These are phyloP conservation scores for Millerago galiae DNA, from an alignment of 805 yeast genomes.

Conservation along the genomic window DNA sequence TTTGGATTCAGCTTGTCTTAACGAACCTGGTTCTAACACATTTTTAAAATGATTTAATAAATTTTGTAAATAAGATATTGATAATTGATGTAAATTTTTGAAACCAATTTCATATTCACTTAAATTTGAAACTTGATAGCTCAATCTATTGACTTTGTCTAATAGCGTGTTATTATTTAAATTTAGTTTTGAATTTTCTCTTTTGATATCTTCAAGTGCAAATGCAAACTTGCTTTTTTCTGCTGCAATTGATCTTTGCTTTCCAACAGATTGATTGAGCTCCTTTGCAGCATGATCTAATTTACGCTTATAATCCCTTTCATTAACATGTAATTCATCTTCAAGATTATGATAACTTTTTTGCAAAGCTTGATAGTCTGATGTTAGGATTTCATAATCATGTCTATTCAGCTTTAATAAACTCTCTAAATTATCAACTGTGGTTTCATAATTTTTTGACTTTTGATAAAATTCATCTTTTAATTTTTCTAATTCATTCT, in stretches of 20 bases:
- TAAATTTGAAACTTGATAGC: slow-evolving; percentile 19
- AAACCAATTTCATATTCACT: slow-evolving; percentile 35
- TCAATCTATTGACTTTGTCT: slow-evolving; percentile 30
- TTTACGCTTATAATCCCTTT: slow-evolving; percentile 24
- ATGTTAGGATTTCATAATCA: slow-evolving; percentile 15
- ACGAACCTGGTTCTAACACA: slow-evolving; percentile 51
- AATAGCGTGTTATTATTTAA: slow-evolving; percentile 32
- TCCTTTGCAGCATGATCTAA: slow-evolving; percentile 32
- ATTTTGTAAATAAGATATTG: slow-evolving; percentile 41
- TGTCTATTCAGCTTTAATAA: slow-evolving; percentile 11
- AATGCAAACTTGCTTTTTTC: slow-evolving; percentile 39
- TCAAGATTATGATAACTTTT: slow-evolving; percentile 18
- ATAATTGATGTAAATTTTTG: slow-evolving; percentile 34
- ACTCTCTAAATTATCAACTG: slow-evolving; percentile 8
- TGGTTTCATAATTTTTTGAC: slow-evolving; percentile 11
- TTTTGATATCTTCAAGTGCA: slow-evolving; percentile 31
- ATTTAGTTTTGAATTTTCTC: slow-evolving; percentile 32
- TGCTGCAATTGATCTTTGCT: slow-evolving; percentile 36
- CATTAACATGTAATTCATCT: slow-evolving; percentile 25
- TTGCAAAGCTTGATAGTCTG: slow-evolving; percentile 22
- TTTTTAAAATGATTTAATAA: slow-evolving; percentile 45
- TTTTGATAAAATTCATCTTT: slow-evolving; percentile 9
- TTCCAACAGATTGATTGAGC: slow-evolving; percentile 34
- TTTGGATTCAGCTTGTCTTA: slow-evolving; percentile 51
- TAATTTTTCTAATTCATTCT: slow-evolving; percentile 11